phyloP scores from a whole-genome alignment of 83 land plant genomes.

The Diphasiastrum complanatum region DNA sequence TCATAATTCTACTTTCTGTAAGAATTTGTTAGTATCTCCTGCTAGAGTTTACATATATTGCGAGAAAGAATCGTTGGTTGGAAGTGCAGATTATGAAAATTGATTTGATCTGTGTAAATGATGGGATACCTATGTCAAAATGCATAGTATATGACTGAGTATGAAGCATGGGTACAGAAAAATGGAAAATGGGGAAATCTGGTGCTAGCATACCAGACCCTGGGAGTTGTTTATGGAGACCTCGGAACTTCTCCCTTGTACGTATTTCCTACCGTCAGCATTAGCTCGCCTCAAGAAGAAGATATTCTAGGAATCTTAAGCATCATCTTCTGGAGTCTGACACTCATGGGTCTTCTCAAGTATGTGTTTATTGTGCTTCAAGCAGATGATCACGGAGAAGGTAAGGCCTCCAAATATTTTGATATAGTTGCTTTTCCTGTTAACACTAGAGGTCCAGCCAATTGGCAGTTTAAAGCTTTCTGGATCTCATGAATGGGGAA shows the following conservation, averaged over 20 bases:
- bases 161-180: too few species aligned
- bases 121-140: too few species aligned
- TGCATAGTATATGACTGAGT: too few species aligned
- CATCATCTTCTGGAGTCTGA: constrained; percentile 62
- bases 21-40: too few species aligned
- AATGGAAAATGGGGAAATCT: constrained; percentile 22
- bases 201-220: constrained; percentile 44
- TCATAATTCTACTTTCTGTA: too few species aligned
- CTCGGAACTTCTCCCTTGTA: constrained; percentile 66
- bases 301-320: constrained; percentile 52
- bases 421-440: neutral
- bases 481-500: too few species aligned
- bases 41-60: too few species aligned
- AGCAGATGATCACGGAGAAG: constrained; percentile 74
- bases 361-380: constrained; percentile 50
- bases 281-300: constrained; percentile 39
- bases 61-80: too few species aligned
- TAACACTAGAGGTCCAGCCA: too few species aligned
- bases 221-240: constrained; percentile 68
- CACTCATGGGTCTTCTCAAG: constrained; percentile 55
- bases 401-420: constrained; percentile 16
- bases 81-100: too few species aligned
- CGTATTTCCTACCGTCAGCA: constrained; percentile 46
- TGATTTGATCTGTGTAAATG: too few species aligned
- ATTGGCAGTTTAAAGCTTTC: too few species aligned